Percentiles rank a stretch among this genome's conserved stretches.
phyloP scores from a whole-genome alignment of 1,139 yeast species.

The Kodamaea sp. region DNA sequence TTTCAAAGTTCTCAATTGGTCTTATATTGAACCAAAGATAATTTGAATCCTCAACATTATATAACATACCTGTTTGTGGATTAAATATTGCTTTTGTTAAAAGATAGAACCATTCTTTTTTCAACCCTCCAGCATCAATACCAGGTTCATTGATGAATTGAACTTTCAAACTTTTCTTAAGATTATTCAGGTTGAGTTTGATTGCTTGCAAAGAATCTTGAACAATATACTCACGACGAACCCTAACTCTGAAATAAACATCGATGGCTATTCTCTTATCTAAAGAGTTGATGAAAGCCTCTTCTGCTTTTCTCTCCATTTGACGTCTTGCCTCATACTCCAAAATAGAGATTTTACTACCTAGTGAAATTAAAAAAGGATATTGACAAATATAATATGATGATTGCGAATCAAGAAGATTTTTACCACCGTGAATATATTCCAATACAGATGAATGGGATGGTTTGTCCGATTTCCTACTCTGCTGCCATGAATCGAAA shows the following conservation, averaged over 20 bases:
- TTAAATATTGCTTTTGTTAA: conserved; percentile 67
- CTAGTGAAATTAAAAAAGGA: conserved; percentile 79
- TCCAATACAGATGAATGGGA: conserved; percentile 42
- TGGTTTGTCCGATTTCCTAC: conserved; percentile 17
- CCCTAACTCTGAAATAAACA: conserved; percentile 62
- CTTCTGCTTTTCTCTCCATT: conserved; percentile 87
- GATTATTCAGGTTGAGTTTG: conserved; percentile 48
- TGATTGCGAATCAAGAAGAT: conserved; percentile 2
- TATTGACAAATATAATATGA: conserved; percentile 68
- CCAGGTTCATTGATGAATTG: conserved; percentile 88
- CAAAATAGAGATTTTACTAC: conserved; percentile 73
- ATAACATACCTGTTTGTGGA: conserved; percentile 61
- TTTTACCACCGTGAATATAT: conserved; percentile 41
- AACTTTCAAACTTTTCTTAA: conserved; percentile 71
- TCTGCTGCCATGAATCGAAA: conserved; percentile 76
- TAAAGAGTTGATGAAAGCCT: conserved; percentile 75
- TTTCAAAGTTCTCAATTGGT: conserved; percentile 46
- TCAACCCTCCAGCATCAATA: conserved; percentile 89
- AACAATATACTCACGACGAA: conserved; percentile 64
- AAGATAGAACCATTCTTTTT: conserved; percentile 87
- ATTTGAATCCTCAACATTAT: conserved; percentile 63
- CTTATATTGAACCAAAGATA: conserved; percentile 68
- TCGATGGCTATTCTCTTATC: conserved; percentile 60
- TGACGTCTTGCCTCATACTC: conserved; percentile 79
- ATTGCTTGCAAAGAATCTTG: conserved; percentile 74